Evolutionary conservation across 768 basidiomycete genomes (phyloP), one percentile per base, ranked within the genome.

Genomic region (Leucocoprinus leucothites): DNA sequence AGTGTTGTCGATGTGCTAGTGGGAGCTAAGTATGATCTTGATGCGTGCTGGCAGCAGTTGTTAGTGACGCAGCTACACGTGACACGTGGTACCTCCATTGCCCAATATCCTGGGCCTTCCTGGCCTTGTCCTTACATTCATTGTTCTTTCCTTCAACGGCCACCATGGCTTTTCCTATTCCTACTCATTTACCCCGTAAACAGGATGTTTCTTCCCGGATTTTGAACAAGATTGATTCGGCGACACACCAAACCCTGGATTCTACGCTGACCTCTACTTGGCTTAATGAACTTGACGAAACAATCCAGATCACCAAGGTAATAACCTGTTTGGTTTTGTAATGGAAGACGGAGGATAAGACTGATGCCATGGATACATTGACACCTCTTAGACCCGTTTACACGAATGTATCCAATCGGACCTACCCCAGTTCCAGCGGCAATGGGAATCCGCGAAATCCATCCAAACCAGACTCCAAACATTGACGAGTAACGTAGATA

Each of bases 291-390:
- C 75, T 96, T 25, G 84, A 94, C 60, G 77, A 80, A 44, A 82
- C 85, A 11, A 89, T 94, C 57, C 70, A 71, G 21, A 71, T 74
- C 34, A 91, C 88, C 9, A 89, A 91, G 76, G 93, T 91, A 63
- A 48, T 48, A 35, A 50, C 31, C 50, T 48, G 44, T 40, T 57
- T 24, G 9, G 28, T 24, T 50, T 31, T 58, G 6, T n/a, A 31
- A 51, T 31, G 7, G 24, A 16, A 22, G 40, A 9, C 19, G 31
- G 1, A 42, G 42, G 28, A 44, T 7, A 57, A 8, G 40, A 9
- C 25, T 41, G 24, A 47, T 21, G 31, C 40, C 26, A 22, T 25
- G 62, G 18, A 63, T 45, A 44, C 53, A 65, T 46, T 49, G 61
- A 52, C 56, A 60, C 43, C 59, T 14, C 61, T 36, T 69, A 93